Base-by-base conservation (phyloP, 2,329 filamentous ascomycete species). In the Calonectria hawksworthii region DNA sequence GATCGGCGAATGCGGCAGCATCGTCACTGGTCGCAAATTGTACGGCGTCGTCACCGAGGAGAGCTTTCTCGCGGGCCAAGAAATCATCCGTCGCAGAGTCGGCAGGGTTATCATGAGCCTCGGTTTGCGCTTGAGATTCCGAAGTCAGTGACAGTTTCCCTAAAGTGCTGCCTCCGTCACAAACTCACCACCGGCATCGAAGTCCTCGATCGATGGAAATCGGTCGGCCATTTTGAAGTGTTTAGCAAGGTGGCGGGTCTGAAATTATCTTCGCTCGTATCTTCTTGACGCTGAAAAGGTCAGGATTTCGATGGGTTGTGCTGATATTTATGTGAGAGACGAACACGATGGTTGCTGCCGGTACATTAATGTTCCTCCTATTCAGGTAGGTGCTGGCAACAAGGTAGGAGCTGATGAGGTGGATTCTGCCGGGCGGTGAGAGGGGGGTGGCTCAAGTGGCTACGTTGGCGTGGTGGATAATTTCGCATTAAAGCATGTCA, bases 21-120 rank as follows among this genome's bases (percentile, higher is more conserved):
- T 98, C 95, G 82, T 93, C 92, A 75, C 92, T 90, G 38, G 94
- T 94, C 77, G 94, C 90, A 85, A 99, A 99, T 88, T 96, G 94
- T 81, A 96, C 92, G 75, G 97, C 97, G 85, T 99, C 97, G 77
- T 98, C 97, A 78, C 97, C 97, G 10, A 99, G 92, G 23, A 94
- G 87, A 75, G 96, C 97, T 83, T 96, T 95, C 88, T 99, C 97
- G 80, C 96, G 95, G 76, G 95, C 93, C 64, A 99, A 92, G 85
- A 99, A 99, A 86, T 98, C 95, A 82, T 95, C 93, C 76, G 91
- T 89, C 38, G 93, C 93, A 36, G 91, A 88, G 13, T 90, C 88
- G 76, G 88, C 90, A 76, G 90, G 88, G 47, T 92, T 85, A 71
- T 88, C 89, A 86, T 89, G 90, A 83, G 90, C 89, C 79, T 92